Evolutionary conservation across 305 asterid species (phyloP), one percentile per base, ranked within the genome.

Genomic region (Solanum aculeatissimum): DNA sequence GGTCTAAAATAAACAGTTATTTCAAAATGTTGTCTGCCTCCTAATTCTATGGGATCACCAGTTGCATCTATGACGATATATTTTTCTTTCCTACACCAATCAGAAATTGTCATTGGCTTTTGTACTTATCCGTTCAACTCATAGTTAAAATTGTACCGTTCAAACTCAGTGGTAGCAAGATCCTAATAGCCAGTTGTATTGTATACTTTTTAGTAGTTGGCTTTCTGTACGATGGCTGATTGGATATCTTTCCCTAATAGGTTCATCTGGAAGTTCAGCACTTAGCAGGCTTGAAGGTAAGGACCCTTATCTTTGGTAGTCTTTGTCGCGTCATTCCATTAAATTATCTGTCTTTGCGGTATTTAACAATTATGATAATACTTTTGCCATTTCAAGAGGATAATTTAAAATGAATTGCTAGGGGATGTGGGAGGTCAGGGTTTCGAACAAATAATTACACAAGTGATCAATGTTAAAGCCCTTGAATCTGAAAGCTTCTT

Each of bases 201-300:
- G 18, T 77, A 51, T 77, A 7, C 66, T 18, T 51, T 35, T 16
- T 29, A 18, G 18, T 77, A 29, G 47, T 51, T 77, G 82, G 49
- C 45, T 18, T 77, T 51, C 43, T 18, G 19, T 27, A 77, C 2
- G 13, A 51, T 53, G 66, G 29, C 65, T 77, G 82, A 77, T 51
- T 53, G 45, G 18, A 29, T n/a, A 29, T 29, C 9, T 77, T 53
- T 7, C 32, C 19, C 11, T 29, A 49, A 77, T 77, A 77, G 82
- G 82, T 77, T 18, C 82, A 18, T 77, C 82, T 51, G 82, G 82
- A 77, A 77, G n/a, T 77, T 77, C 66, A 51, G 82, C 19, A 77
- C 47, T 77, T 66, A 29, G 82, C 82, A 77, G 82, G 82, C 66
- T 77, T 77, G 49, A 77, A 5, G 82, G 82, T 77, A 77, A 53